Evolutionary conservation across 2,329 filamentous ascomycete species (phyloP).

Genomic region (Aspergillus sp.): DNA sequence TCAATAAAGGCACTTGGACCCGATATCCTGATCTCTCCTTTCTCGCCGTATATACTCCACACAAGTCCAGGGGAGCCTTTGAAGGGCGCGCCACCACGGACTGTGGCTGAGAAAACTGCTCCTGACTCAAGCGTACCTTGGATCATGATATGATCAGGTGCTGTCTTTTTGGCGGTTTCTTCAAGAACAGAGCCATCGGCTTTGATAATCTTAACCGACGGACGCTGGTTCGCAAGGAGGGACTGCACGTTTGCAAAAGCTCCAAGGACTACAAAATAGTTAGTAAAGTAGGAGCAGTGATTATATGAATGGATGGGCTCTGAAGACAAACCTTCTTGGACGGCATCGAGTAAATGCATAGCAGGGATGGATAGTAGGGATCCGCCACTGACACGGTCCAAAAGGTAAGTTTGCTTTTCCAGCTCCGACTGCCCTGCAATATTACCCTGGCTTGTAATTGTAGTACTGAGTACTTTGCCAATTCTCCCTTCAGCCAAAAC

Average conservation of each 20-base stretch:
- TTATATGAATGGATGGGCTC: too few relatives aligned
- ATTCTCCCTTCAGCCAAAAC: too few relatives aligned
- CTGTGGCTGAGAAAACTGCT: not conserved
- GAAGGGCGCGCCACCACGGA: not conserved
- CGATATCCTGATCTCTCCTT: not conserved
- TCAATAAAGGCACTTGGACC: not conserved
- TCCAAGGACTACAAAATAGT: not conserved
- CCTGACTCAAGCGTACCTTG: not conserved
- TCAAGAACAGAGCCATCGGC: not conserved
- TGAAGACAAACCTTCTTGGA: not conserved
- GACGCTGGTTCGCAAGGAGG: not conserved
- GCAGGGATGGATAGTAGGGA: not conserved
- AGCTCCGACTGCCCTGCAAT: not conserved
- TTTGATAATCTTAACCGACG: not conserved
- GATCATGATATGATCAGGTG: not conserved
- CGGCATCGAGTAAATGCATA: not conserved
- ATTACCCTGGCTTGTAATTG: not conserved
- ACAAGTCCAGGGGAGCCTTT: not conserved
- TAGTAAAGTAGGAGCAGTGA: too few relatives aligned
- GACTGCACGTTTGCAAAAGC: not conserved
- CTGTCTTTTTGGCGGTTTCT: not conserved
- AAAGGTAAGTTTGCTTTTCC: not conserved
- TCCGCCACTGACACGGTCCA: not conserved
- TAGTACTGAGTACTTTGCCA: not conserved
- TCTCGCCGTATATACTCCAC: not conserved